phyloP scores from a whole-genome alignment of 2,329 filamentous ascomycete genomes.

The Colletotrichum camelliae region DNA sequence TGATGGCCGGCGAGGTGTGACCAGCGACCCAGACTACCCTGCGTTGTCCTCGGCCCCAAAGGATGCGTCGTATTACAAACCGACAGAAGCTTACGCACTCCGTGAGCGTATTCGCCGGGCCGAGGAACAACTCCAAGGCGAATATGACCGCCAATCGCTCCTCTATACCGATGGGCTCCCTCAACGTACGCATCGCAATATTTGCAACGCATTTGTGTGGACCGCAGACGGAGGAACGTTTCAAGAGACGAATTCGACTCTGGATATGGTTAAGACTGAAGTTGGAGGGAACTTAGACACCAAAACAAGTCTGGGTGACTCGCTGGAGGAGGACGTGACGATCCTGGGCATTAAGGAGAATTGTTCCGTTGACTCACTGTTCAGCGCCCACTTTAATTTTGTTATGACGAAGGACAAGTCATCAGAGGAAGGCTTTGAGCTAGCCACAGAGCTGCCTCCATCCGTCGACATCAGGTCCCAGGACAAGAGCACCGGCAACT shows the following conservation, averaged over 20 bases:
- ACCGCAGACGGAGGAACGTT: not conserved
- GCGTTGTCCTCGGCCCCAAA: accelerated
- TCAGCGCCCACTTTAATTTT: not conserved
- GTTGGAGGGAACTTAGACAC: not conserved
- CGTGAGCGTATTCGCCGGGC: not conserved
- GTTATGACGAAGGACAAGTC: not conserved
- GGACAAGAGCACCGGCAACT: accelerated
- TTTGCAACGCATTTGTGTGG: not conserved
- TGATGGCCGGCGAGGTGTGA: accelerated
- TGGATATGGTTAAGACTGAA: not conserved
- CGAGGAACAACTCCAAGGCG: not conserved
- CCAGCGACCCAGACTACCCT: not conserved
- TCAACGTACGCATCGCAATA: not conserved
- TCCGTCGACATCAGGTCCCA: not conserved
- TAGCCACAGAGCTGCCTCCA: not conserved
- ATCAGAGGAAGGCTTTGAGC: not conserved
- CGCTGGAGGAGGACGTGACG: not conserved
- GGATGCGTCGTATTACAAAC: not conserved
- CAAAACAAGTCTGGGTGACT: not conserved
- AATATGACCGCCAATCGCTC: not conserved
- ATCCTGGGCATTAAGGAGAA: not conserved
- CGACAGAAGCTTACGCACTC: not conserved
- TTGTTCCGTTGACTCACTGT: not conserved
- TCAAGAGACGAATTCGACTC: not conserved
- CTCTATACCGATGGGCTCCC: not conserved